phyloP scores from a whole-genome alignment of 768 basidiomycete genomes.

The Amanita molliuscula region DNA sequence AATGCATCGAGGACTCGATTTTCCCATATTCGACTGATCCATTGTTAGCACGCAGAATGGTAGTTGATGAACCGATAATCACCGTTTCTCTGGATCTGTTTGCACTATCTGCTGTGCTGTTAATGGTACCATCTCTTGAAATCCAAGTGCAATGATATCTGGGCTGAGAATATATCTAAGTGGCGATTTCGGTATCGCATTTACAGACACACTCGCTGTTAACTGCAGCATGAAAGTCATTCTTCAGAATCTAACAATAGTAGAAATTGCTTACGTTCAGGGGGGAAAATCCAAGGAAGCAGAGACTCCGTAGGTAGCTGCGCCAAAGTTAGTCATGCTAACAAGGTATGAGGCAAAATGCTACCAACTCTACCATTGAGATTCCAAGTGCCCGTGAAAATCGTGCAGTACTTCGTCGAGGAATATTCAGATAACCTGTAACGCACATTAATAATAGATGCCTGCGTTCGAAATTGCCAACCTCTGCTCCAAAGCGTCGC shows the following conservation, averaged over 20 bases:
- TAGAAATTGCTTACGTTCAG: conserved; percentile 43
- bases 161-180: conserved; percentile 37
- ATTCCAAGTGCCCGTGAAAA: conserved; percentile 95
- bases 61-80: conserved; percentile 8
- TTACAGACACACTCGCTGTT: conserved; percentile 36
- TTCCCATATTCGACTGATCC: conserved; percentile 79
- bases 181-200: not conserved
- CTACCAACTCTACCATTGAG: conserved; percentile 73
- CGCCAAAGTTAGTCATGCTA: not conserved
- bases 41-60: not conserved
- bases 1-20: conserved; percentile 69
- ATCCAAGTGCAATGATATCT: conserved; percentile 84
- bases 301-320: conserved; percentile 75
- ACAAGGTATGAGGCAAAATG: conserved; percentile 1
- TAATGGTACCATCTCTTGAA: conserved; percentile 96
- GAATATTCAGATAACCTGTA: conserved; percentile 78
- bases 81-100: conserved; percentile 90
- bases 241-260: conserved; percentile 12
- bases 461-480: conserved; percentile 14
- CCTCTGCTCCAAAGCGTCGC: conserved; percentile 61
- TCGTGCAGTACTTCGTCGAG: conserved; percentile 50
- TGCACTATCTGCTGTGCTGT: conserved; percentile 98
- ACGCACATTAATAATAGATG: conserved; percentile 2
- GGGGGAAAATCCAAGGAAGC: conserved; percentile 85
- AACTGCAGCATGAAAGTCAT: conserved; percentile 11